Evolutionary conservation across 768 basidiomycete genomes (phyloP), one percentile per base, ranked within the genome.

Genomic region (Pleurotus platypus): DNA sequence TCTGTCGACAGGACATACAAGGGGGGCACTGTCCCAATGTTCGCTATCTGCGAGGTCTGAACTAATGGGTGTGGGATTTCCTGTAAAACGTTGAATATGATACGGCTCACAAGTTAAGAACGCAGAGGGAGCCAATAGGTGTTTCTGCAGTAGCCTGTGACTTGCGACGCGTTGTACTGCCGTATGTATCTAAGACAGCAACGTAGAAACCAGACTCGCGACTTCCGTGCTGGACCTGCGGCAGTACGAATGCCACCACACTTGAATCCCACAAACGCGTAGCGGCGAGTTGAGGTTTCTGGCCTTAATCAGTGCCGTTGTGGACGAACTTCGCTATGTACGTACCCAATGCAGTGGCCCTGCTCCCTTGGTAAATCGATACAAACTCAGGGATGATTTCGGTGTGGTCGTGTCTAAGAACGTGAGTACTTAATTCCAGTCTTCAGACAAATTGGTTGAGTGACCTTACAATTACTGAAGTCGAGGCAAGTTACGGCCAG

Each of bases 401-500:
- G 77, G 77, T 11, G 69, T 66, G 15, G 74, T 69, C 13, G 63
- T 58, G 59, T 74, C 76, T 77, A 47, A 57, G 37, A 27, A 53
- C 26, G 27, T 20, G 56, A 12, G 55, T 15, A 37, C 20, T 12
- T 12, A 26, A 30, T 11, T 42, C 58, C 26, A 56, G 42, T 9
- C 30, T 35, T 11, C 5, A 51, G 50, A 50, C 37, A 9, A 35
- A 55, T 16, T 11, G 30, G 11, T 35, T 57, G 47, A 24, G 24
- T 35, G 55, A 38, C 60, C 81, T 60, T 67, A 89, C 88, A 86
- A 58, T 85, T 78, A 47, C 77, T 78, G 48, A 85, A 83, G 57
- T 89, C 79, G n/a, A 86, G 67, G 58, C 77, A 82, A 49, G 74
- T 79, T 18, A 78, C 75, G 8, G 78, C 74, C 5, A 90, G 67